phyloP scores from a whole-genome alignment of 257 asterid genomes.

The Cruciata laevipes region DNA sequence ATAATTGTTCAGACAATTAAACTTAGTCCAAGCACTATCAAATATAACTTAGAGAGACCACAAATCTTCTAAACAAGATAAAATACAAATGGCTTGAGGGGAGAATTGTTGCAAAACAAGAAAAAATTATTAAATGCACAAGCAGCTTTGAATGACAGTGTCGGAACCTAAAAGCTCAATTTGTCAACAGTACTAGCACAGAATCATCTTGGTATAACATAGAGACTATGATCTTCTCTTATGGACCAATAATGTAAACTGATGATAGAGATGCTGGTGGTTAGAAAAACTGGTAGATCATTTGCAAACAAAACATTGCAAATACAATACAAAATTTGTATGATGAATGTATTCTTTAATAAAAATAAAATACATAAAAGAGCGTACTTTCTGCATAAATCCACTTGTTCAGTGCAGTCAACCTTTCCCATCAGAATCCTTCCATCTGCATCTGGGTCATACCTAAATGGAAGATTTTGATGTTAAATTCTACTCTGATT shows the following conservation, averaged over 20 bases:
- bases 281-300: background rate
- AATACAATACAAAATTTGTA: background rate
- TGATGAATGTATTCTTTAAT: background rate
- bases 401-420: constrained; percentile 81
- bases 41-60: background rate
- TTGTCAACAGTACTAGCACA: background rate
- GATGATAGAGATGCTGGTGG: background rate
- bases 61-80: background rate
- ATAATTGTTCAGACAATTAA: background rate
- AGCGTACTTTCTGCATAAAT: constrained; percentile 69
- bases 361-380: constrained; percentile 11
- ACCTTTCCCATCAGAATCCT: constrained; percentile 82
- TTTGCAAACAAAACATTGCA: background rate
- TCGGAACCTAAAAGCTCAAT: background rate
- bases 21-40: background rate
- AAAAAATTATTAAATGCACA: constrained; percentile 8
- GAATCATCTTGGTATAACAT: background rate
- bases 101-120: constrained; percentile 5
- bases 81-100: background rate
- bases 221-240: background rate
- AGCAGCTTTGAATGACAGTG: background rate
- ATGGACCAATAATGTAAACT: background rate
- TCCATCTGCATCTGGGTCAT: constrained; percentile 80
- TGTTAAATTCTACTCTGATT: constrained; percentile 17
- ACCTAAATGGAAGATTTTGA: constrained; percentile 38